Evolutionary conservation across 2,329 filamentous ascomycete genomes (phyloP), one percentile per base, ranked within the genome.

Genomic region (Cadophora luteo-olivacea): DNA sequence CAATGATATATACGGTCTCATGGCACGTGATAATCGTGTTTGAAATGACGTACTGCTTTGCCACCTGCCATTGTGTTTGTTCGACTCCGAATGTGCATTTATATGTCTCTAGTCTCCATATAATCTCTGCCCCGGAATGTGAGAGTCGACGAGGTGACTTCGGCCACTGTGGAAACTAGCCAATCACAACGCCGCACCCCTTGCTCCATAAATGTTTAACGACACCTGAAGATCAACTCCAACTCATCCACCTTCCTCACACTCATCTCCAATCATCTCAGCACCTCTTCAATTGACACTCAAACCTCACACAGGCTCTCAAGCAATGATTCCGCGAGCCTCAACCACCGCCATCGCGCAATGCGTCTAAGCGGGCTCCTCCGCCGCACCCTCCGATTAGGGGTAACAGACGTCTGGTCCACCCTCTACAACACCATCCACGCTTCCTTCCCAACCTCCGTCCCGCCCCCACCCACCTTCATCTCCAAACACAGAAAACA

Each of bases 361-460:
- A 73, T 73, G 72, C 70, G 69, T 63, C 38, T 68, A 4, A 70
- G 48, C n/a, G 58, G 54, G 25, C 24, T 66, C 19, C 7, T 70
- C 52, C 70, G 70, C 49, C 64, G 66, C 54, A 36, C 60, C 36
- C 65, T 68, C 9, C 70, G 70, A 41, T 61, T 70, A 6, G 32
- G 68, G 48, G 64, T 70, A 16, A 64, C 45, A 14, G 55, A 69
- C 11, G n/a, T 68, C 25, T 67, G 63, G 62, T 55, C 49, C 24
- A n/a, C 33, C 32, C 11, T 65, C n/a, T 64, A 68, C 54, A 51
- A 36, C n/a, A n/a, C 52, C 16, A 38, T 67, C n/a, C 51, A 32
- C 36, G 25, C 14, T 14, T 49, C 48, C 29, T 64, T 62, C 25
- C 61, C 49, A 24, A 61, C 64, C 22, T 12, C 22, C 11, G 52